Base-by-base conservation (phyloP, 1,284 basidiomycete genomes). In the Ganoderma resinaceum region DNA sequence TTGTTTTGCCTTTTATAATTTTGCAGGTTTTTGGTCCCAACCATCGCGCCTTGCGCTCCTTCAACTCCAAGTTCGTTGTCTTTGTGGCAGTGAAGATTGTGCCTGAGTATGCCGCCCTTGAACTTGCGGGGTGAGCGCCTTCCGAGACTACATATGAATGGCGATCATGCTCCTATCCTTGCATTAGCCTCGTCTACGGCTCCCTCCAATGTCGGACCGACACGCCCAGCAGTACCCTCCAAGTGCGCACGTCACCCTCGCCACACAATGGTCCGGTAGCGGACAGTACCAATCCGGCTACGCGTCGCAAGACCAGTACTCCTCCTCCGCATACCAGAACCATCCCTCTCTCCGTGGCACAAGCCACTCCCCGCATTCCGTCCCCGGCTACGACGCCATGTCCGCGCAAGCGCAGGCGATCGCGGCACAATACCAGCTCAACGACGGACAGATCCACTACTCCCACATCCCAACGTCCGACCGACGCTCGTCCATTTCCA, bases 11-110 rank as follows among this genome's bases (percentile, higher is more conserved):
- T 43, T 29, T 58, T 59, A 66, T 55, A 65, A 67, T 68, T 65
- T 62, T 67, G 59, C 62, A 60, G 58, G 64, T 55, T 55, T 66
- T 65, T 66, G 49, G 64, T 66, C 62, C 61, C 66, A 66, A 66
- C 66, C 46, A 46, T 69, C 60, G 69, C 65, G 63, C 63, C 63
- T 67, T 60, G 58, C 57, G 38, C 29, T 53, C 52, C 52, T 31
- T 64, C 65, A 66, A 62, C 67, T 67, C 74, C 72, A 70, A 71
- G 66, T 58, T 70, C 61, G 67, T 70, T 64, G 70, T 61, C 75
- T 73, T 77, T 76, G 77, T 77, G 78, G 78, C 78, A 77, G 77
- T 78, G 76, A 76, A 49, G 76, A 76, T 76, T 71, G 78, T 79
- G 77, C 78, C 78, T 79, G 78, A 49, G 66, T 62, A 23, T 67